A percentile compares a stretch with the other conserved stretches of the same genome.
Conservation (phyloP, 2,329 filamentous ascomycete species). For the Alternaria dauci region DNA sequence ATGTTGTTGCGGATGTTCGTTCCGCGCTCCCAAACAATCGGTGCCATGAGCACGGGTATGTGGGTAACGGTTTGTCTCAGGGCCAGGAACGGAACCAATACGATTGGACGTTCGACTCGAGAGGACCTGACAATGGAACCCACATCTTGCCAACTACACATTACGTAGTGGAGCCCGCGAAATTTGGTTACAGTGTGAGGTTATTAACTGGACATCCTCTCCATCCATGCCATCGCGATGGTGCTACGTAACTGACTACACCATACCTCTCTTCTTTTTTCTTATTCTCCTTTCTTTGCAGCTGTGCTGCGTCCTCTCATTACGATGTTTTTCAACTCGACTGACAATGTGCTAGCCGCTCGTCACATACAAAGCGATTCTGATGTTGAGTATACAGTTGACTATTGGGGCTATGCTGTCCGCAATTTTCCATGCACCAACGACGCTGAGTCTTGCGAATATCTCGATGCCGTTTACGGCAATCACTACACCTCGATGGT, state of each 20-base stretch:
- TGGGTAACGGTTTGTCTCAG: slow-evolving; percentile 12
- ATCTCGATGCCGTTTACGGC: slow-evolving; percentile 13
- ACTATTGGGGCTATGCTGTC: slow-evolving; percentile 16
- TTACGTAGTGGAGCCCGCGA: slow-evolving; percentile 1
- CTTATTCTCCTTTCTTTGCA: slow-evolving; percentile 7
- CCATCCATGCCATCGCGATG: not conserved
- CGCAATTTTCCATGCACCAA: slow-evolving; percentile 15
- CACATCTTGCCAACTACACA: slow-evolving; percentile 7
- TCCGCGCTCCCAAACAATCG: slow-evolving; percentile 11
- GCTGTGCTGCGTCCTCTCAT: slow-evolving; percentile 13
- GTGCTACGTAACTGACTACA: not conserved
- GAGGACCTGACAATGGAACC: slow-evolving; percentile 15
- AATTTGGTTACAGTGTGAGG: slow-evolving; percentile 6
- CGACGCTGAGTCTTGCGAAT: slow-evolving; percentile 10
- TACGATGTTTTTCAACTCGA: slow-evolving; percentile 14
- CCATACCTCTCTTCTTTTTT: not conserved
- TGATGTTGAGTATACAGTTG: slow-evolving; percentile 13
- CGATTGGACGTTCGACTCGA: slow-evolving; percentile 8
- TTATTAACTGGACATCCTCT: slow-evolving; percentile 4
- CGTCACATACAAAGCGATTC: slow-evolving; percentile 11
- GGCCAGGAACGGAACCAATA: slow-evolving; percentile 3
- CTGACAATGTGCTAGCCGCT: slow-evolving; percentile 7
- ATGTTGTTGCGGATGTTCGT: not conserved
- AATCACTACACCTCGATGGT: slow-evolving; percentile 14
- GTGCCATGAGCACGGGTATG: not conserved